Evolutionary conservation across 2,329 filamentous ascomycete genomes (phyloP), one percentile per base, ranked within the genome.

Genomic region (Claviceps citrina): DNA sequence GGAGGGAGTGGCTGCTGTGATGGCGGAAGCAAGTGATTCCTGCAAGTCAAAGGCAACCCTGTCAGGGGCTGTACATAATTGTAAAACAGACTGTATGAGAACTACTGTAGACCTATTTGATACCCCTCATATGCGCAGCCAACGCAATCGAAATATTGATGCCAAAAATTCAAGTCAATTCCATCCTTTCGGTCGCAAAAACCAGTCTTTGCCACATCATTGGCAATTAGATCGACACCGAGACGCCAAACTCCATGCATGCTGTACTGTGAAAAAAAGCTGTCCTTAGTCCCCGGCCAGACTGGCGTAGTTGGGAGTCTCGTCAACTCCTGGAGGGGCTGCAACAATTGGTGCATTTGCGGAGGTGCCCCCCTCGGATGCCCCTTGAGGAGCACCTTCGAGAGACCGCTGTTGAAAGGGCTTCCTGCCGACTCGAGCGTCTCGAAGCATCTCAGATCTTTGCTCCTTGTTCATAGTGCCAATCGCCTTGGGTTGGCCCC

Each of bases 381-480:
- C 15, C 8, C 65, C 62, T 8, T 66, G 51, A 19, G 66, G 64
- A 2, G 47, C 34, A 58, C 58, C 49, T 47, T 62, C 51, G 44
- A 59, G 49, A 28, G 59, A 47, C 7, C 38, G 52, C 51, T 40
- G 50, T n/a, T 47, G 46, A 42, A 49, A 45, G 31, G 47, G 47
- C 28, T 43, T 43, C 22, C 41, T 39, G 58, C 66, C 45, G 59
- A 62, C 41, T 58, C 65, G 33, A 56, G 68, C 89, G 52, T 93
- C 85, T 27, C 78, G 74, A 18, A 87, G 77, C 66, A 93, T 85
- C 53, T 81, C 74, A 48, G 81, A 70, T 32, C 89, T 73, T 57
- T 93, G 75, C 40, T 95, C 86, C 45, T 81, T 80, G 47, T 93
- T 84, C 77, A 96, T 82, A 19, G 76, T 93, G 42, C 94, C 91